These are phyloP conservation scores for Dendrobium huoshanense DNA, from an alignment of 106 monocot genomes.

Conservation along the genomic window DNA sequence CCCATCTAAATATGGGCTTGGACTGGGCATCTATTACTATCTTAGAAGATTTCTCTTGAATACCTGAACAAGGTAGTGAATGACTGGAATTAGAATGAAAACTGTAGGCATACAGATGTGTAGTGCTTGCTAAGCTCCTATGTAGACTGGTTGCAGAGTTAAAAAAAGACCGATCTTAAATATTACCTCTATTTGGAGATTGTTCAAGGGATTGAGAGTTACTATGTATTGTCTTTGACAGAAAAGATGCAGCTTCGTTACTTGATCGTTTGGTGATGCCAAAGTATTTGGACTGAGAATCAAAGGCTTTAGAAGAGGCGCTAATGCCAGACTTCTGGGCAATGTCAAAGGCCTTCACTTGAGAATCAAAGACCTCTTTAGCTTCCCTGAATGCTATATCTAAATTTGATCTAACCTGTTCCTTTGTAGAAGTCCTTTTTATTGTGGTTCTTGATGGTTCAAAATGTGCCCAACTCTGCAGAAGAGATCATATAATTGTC, in stretches of 20 bases:
- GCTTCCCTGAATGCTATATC: conserved; percentile 30
- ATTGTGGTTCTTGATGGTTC: conserved; percentile 78
- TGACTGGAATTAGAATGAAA: neutral
- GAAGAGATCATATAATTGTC: neutral
- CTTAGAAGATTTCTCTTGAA: conserved; percentile 23
- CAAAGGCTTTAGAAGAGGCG: conserved; percentile 28
- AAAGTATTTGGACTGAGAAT: conserved; percentile 22
- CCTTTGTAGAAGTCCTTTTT: conserved; percentile 45
- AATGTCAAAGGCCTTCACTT: conserved; percentile 16
- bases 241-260: conserved; percentile 13
- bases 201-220: conserved; percentile 13
- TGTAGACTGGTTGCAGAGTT: neutral
- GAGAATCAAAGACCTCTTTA: conserved; percentile 40
- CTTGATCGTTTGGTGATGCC: conserved; percentile 10
- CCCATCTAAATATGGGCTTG: conserved; percentile 44
- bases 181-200: conserved; percentile 33
- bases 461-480: conserved; percentile 61
- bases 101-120: neutral
- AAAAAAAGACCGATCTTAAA: neutral
- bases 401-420: conserved; percentile 18
- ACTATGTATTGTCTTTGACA: conserved; percentile 16
- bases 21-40: conserved; percentile 25
- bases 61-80: conserved; percentile 12
- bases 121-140: neutral
- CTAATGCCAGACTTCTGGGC: neutral